Evolutionary conservation across 805 yeast species (phyloP).

Genomic region (Suhomyces sp.): DNA sequence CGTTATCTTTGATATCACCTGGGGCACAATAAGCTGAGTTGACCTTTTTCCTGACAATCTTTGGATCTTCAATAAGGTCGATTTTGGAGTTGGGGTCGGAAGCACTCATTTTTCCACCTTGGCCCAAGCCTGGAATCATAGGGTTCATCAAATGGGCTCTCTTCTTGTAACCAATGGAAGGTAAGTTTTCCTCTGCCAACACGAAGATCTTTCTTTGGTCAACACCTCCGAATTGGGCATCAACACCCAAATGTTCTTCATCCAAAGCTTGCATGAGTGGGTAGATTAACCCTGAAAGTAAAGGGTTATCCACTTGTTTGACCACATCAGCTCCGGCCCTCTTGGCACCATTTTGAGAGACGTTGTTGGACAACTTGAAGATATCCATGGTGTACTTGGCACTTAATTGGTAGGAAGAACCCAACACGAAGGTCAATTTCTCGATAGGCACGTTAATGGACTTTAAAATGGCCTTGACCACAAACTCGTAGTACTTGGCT

Average conservation of each 20-base stretch:
- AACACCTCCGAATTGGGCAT: constrained; percentile 97
- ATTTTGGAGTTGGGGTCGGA: constrained; percentile 98
- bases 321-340: constrained; percentile 99
- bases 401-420: constrained; percentile 84
- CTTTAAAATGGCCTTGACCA: constrained; percentile 79
- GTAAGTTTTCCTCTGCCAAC: constrained; percentile 92
- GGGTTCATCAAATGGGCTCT: constrained; percentile 98
- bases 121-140: constrained; percentile 96
- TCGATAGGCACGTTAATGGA: constrained; percentile 93
- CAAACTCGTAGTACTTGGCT: constrained; percentile 82
- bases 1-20: constrained; percentile 86
- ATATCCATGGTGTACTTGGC: constrained; percentile 84
- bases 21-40: constrained; percentile 94
- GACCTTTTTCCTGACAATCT: constrained; percentile 84
- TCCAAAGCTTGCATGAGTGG: constrained; percentile 99
- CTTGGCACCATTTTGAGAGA: constrained; percentile 93
- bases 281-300: constrained; percentile 88
- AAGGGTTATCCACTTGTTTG: constrained; percentile 93
- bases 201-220: constrained; percentile 98
- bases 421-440: constrained; percentile 76
- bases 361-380: constrained; percentile 79
- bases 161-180: constrained; percentile 85
- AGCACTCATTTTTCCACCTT: constrained; percentile 99
- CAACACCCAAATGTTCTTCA: constrained; percentile 84
- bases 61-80: constrained; percentile 88